Base-by-base conservation (phyloP, 169 alveolate species). In the Eimeria falciformis region DNA sequence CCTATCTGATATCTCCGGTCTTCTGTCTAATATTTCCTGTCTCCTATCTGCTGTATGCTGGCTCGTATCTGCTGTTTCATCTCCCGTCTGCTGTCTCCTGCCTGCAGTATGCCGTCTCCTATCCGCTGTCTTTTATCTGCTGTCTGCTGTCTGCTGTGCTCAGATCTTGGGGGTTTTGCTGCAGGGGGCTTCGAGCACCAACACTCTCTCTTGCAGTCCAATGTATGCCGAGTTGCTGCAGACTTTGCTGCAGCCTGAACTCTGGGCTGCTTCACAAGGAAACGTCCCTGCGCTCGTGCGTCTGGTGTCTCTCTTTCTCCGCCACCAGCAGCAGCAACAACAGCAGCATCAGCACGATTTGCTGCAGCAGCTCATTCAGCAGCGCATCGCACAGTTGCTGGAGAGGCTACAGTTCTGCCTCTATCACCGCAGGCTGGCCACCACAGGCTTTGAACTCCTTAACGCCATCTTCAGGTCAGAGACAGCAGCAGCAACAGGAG, bases 361-460 rank as follows among this genome's bases (percentile, higher is more conserved):
- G 45, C 45, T 84, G 73, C 55, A 45, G 47, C 55, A 29, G 3
- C 37, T 79, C 18, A 58, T 82, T 27, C 37, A 82, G 75, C 29
- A 37, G 1, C 21, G 68, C 47, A 45, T 68, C 43, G 73, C 81
- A 21, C 25, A 33, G n/a, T 81, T 89, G 25, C 43, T 89, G 33
- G 90, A 89, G 71, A 40, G 93, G 18, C 40, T 71, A 40, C 93
- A 89, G 81, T 89, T 40, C 89, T 89, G 93, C 68, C 68, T 89
- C 23, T 73, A 89, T 33, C 93, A 89, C 66, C n/a, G 46, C 14
- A 71, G 68, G 25, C 90, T 89, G 45, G 56, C 53, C 46, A 9
- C 71, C 56, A 21, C 69, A 12, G 86, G 89, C 46, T 89, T 89
- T 37, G 93, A 89, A 23, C 81, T 89, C 27, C 90, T 89, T 55